Evolutionary conservation across 768 basidiomycete genomes (phyloP).

Genomic region (Boletales sp.): DNA sequence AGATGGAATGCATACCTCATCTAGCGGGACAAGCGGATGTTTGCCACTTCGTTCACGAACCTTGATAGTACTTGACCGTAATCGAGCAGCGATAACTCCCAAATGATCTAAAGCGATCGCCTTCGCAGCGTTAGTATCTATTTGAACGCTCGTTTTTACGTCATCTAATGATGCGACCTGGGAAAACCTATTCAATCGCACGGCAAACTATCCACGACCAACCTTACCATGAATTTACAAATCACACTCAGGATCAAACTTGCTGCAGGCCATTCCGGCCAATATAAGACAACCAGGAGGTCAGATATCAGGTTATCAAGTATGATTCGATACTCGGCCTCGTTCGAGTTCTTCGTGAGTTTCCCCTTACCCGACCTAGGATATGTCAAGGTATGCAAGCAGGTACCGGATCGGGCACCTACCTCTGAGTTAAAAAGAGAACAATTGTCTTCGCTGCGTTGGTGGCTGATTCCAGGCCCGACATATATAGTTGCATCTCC

Average conservation of each 20-base stretch:
- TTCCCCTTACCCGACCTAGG: slow-evolving; percentile 81
- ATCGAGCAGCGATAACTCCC: slow-evolving; percentile 84
- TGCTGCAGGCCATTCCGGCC: slow-evolving; percentile 98
- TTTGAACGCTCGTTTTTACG: slow-evolving; percentile 57
- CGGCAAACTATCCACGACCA: neutral
- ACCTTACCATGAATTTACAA: slow-evolving; percentile 78
- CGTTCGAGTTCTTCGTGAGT: slow-evolving; percentile 85
- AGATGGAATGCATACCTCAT: slow-evolving; percentile 51
- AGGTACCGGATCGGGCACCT: neutral
- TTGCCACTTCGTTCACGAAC: slow-evolving; percentile 32
- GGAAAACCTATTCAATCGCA: neutral
- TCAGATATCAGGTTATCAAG: slow-evolving; percentile 91
- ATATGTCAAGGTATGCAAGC: neutral
- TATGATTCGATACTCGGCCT: slow-evolving; percentile 89
- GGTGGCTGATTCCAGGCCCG: slow-evolving; percentile 75
- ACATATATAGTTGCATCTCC: slow-evolving; percentile 70
- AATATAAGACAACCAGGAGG: slow-evolving; percentile 80
- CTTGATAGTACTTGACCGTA: slow-evolving; percentile 56
- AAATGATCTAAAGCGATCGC: slow-evolving; percentile 90
- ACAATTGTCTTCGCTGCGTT: slow-evolving; percentile 85
- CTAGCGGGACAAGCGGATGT: slow-evolving; percentile 51
- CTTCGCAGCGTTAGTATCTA: slow-evolving; percentile 83
- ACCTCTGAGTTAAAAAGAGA: slow-evolving; percentile 70
- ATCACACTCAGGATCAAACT: slow-evolving; percentile 74
- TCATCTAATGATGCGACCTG: slow-evolving; percentile 85